Evolutionary conservation across 2,329 filamentous ascomycete species (phyloP).

Genomic region (Colletotrichum simmondsii): DNA sequence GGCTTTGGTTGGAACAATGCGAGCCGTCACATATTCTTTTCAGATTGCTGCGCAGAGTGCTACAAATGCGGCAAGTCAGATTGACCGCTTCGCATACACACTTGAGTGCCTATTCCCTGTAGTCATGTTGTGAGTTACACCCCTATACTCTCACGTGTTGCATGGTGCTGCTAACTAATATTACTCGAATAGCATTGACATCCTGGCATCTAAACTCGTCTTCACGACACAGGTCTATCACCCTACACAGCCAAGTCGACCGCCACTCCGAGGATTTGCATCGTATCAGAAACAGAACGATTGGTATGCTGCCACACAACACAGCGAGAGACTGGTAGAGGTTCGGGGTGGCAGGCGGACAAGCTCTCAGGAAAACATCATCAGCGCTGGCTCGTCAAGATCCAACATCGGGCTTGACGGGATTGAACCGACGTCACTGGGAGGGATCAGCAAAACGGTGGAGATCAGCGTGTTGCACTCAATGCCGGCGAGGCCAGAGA

Average conservation of each 20-base stretch:
- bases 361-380: neutral
- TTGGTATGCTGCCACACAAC: neutral
- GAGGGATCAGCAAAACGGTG: slow-evolving; percentile 25
- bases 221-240: slow-evolving; percentile 32
- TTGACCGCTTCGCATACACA: slow-evolving; percentile 54
- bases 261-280: neutral
- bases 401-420: neutral
- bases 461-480: slow-evolving; percentile 22
- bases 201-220: slow-evolving; percentile 46
- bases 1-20: slow-evolving; percentile 49
- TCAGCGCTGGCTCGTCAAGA: neutral
- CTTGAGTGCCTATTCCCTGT: slow-evolving; percentile 55
- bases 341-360: neutral
- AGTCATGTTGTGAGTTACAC: slow-evolving; percentile 49
- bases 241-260: neutral
- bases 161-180: neutral
- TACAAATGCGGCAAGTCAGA: slow-evolving; percentile 47
- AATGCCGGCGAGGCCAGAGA: neutral
- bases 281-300: neutral
- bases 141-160: fast-evolving
- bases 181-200: slow-evolving; percentile 41
- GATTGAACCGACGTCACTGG: neutral
- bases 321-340: neutral
- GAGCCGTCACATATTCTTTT: slow-evolving; percentile 54
- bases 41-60: slow-evolving; percentile 49